Percentiles rank a stretch among this genome's conserved stretches.
phyloP scores from a whole-genome alignment of 2,329 filamentous ascomycete species.

The Epichloe gansuensis region DNA sequence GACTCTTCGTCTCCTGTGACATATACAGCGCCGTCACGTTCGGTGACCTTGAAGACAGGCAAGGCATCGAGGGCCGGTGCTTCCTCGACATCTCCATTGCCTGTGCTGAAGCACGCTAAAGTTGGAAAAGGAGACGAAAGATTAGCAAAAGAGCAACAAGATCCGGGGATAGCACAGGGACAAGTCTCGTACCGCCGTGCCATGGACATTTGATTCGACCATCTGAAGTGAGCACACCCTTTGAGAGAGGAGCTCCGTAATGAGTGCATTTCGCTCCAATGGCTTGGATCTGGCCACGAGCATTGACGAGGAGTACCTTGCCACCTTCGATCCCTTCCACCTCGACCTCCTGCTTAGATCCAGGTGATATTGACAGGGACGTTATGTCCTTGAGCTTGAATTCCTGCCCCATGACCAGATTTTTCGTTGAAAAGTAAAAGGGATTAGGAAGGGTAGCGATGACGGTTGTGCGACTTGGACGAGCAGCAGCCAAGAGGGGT shows the following conservation, averaged over 20 bases:
- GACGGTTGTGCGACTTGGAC: not conserved
- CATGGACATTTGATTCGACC: constrained; percentile 87
- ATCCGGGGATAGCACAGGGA: not conserved
- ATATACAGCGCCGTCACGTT: constrained; percentile 75
- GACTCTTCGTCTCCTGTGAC: constrained; percentile 66
- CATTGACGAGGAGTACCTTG: constrained; percentile 78
- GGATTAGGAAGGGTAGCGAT: not conserved
- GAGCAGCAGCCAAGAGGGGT: not conserved
- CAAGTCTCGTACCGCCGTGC: constrained; percentile 65
- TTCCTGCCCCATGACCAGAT: constrained; percentile 38
- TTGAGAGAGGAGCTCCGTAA: constrained; percentile 80
- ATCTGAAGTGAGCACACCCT: constrained; percentile 70
- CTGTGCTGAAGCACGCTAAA: constrained; percentile 80
- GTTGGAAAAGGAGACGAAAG: not conserved
- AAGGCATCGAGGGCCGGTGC: constrained; percentile 84
- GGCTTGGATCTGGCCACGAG: constrained; percentile 64
- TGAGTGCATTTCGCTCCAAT: constrained; percentile 78
- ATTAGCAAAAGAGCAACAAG: constrained; percentile 1
- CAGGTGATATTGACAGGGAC: constrained; percentile 61
- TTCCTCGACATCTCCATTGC: constrained; percentile 87
- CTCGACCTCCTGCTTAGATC: constrained; percentile 79
- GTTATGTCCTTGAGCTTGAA: constrained; percentile 66
- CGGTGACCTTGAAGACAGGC: constrained; percentile 65
- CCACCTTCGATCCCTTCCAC: constrained; percentile 78
- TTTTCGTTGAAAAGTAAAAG: constrained; percentile 15